Evolutionary conservation across 1,139 yeast genomes (phyloP).

Genomic region (Suhomyces maxii): DNA sequence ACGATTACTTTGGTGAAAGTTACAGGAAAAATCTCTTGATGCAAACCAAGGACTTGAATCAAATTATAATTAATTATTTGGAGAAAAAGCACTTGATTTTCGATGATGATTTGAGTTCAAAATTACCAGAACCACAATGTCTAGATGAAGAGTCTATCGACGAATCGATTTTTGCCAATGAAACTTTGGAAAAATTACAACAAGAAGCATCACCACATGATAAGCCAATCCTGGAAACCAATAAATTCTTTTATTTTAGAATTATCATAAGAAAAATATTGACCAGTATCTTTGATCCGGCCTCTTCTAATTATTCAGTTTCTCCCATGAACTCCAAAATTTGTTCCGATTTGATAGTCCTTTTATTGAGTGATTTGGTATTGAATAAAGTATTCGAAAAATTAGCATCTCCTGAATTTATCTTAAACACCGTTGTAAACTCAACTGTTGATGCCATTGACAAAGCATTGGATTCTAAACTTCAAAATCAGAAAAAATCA

Average conservation of each 20-base stretch:
- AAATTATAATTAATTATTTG: conserved; percentile 8
- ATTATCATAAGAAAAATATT: conserved; percentile 27
- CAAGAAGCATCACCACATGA: not conserved
- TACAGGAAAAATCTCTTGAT: conserved; percentile 5
- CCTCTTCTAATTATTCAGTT: conserved; percentile 7
- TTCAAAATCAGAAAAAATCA: not conserved
- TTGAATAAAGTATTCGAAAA: conserved; percentile 29
- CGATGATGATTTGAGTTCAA: conserved; percentile 2
- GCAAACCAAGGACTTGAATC: not conserved
- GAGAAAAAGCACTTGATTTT: conserved; percentile 17
- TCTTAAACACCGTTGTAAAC: conserved; percentile 18
- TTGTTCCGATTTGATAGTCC: conserved; percentile 26
- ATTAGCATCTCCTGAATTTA: conserved; percentile 32
- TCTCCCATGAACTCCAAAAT: conserved; percentile 31
- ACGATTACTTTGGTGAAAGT: not conserved
- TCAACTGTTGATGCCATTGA: conserved; percentile 8
- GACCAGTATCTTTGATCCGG: conserved; percentile 17
- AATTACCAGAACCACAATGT: not conserved
- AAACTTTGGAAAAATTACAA: conserved; percentile 5
- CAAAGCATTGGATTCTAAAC: conserved; percentile 1
- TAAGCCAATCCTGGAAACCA: conserved; percentile 3
- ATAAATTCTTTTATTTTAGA: conserved; percentile 24
- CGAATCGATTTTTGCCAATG: conserved; percentile 6
- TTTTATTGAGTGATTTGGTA: conserved; percentile 38
- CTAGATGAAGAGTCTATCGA: not conserved